A percentile compares a stretch with the other conserved stretches of the same genome.
phyloP scores from a whole-genome alignment of 441 rosid genomes.

The Pelargonium citronellum region DNA sequence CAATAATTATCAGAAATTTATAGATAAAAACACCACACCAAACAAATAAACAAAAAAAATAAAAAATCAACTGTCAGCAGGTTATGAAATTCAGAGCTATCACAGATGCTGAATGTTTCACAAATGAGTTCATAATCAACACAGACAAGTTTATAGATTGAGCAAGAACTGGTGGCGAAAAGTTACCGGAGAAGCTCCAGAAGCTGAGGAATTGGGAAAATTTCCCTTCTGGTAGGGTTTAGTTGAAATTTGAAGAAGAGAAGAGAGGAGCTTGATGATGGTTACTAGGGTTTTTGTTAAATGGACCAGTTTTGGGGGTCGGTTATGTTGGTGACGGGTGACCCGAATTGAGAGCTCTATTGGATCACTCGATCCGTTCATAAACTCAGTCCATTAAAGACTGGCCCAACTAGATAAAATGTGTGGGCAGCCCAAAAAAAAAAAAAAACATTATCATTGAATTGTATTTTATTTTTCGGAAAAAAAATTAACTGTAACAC shows the following conservation, averaged over 20 bases:
- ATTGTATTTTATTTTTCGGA: too few species aligned
- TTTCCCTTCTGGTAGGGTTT: background rate
- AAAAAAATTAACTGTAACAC: too few species aligned
- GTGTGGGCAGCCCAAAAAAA: background rate
- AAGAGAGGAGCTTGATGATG: background rate
- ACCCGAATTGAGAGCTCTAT: background rate
- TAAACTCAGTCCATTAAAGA: background rate
- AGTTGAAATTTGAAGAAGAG: background rate
- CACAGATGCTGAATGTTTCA: background rate
- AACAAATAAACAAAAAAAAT: background rate
- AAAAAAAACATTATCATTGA: too few species aligned
- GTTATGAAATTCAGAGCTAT: background rate
- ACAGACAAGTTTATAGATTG: background rate
- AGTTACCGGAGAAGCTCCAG: slow-evolving; percentile 2
- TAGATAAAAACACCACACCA: background rate
- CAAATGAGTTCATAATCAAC: background rate
- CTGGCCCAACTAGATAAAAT: background rate
- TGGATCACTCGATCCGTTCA: background rate
- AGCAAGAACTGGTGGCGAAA: background rate
- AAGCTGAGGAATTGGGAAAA: background rate
- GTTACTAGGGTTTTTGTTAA: background rate
- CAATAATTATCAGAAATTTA: background rate
- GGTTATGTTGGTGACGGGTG: background rate
- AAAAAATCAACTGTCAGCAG: background rate
- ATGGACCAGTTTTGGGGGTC: background rate